Conservation (phyloP, 345 rosid species). For the Acer yangbiense region DNA sequence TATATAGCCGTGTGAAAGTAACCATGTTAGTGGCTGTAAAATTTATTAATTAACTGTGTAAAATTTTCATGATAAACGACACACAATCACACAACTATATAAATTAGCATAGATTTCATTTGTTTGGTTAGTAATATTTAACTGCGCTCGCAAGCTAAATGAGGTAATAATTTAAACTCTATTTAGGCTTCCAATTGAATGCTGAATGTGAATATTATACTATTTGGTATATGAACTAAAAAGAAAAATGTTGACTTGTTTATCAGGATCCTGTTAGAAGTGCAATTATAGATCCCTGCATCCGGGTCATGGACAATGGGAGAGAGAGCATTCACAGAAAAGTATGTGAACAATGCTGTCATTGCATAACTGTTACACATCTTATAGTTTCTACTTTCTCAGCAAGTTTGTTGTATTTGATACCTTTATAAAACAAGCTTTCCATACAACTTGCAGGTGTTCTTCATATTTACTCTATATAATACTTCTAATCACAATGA, state of each 20-base stretch:
- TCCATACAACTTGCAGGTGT: constrained; percentile 55
- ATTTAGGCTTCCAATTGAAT: background rate
- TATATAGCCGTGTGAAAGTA: background rate
- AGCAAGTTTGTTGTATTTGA: background rate
- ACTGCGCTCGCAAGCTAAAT: background rate
- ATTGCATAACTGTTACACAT: background rate
- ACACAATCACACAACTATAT: background rate
- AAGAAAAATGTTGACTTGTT: constrained; percentile 7
- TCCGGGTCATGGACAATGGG: constrained; percentile 89
- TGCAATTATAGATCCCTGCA: constrained; percentile 80
- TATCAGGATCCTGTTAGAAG: constrained; percentile 76
- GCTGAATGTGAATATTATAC: background rate
- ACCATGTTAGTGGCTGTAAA: background rate
- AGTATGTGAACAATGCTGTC: constrained; percentile 42
- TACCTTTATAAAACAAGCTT: constrained; percentile 17
- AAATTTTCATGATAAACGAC: background rate
- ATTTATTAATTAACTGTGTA: no score
- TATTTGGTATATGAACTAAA: constrained; percentile 6
- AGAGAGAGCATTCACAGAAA: constrained; percentile 92
- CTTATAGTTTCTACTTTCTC: constrained; percentile 16
- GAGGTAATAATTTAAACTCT: background rate
- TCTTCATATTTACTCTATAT: constrained; percentile 83
- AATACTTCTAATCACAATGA: constrained; percentile 87
- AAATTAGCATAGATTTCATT: background rate
- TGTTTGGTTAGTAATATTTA: background rate